Percentiles rank a stretch among this genome's conserved stretches.
Conservation (phyloP, 228 moss, liverwort and hornwort species). For the Sphagnum magellanicum region DNA sequence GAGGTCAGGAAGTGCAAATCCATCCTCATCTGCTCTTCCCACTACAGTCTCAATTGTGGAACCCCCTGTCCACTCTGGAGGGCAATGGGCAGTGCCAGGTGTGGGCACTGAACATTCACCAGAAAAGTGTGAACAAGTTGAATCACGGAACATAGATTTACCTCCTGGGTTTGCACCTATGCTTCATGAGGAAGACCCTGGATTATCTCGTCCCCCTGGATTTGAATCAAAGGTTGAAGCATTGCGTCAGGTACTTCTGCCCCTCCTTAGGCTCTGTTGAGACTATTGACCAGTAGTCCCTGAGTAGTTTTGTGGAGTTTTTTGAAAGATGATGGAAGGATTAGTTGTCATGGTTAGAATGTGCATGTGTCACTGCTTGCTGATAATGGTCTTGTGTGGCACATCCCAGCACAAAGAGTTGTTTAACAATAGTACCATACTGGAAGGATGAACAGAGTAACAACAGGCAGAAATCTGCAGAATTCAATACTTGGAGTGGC, state of each 20-base stretch:
- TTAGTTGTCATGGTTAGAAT: no score
- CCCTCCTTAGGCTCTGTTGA: no score
- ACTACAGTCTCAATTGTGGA: slow-evolving; percentile 13
- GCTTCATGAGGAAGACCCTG: slow-evolving; percentile 23
- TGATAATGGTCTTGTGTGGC: no score
- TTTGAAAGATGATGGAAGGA: no score
- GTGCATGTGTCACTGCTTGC: no score
- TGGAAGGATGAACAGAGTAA: no score
- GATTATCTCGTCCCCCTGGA: slow-evolving; percentile 31
- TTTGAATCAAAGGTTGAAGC: slow-evolving; percentile 33
- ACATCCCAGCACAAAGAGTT: no score
- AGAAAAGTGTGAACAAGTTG: slow-evolving; percentile 15
- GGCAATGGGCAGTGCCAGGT: slow-evolving; percentile 11
- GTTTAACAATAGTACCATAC: no score
- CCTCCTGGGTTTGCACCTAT: slow-evolving; percentile 86
- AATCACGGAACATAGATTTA: slow-evolving; percentile 41
- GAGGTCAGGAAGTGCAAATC: slow-evolving; percentile 30
- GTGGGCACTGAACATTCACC: slow-evolving; percentile 18
- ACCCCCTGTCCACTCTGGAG: slow-evolving; percentile 5
- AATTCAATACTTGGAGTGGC: no score
- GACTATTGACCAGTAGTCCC: no score
- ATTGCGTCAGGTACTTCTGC: slow-evolving; percentile 25
- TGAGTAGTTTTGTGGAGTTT: no score
- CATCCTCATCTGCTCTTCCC: slow-evolving; percentile 13
- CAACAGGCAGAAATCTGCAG: no score